Percentiles rank a stretch among this genome's conserved stretches.
These are phyloP conservation scores for Lasiodiplodia gonubiensis DNA, from an alignment of 2,329 filamentous ascomycete species.

Conservation along the genomic window DNA sequence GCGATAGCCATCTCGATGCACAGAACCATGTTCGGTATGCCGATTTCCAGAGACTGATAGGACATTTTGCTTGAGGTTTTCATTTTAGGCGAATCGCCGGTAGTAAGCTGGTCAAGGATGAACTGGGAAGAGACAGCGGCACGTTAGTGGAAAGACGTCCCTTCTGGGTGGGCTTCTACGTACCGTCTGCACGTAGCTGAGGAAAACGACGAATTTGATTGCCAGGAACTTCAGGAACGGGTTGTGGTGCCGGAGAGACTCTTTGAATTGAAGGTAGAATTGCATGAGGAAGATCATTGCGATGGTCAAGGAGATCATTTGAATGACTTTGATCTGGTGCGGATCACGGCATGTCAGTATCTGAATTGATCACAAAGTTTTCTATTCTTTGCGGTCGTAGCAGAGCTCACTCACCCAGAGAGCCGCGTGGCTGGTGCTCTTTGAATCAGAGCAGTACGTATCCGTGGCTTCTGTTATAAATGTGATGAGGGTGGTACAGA, in stretches of 20 bases:
- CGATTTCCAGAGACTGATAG: slow-evolving; percentile 64
- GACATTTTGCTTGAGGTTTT: neutral
- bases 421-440: neutral
- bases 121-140: slow-evolving; percentile 58
- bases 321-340: slow-evolving; percentile 75
- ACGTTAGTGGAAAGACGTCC: neutral
- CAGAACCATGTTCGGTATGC: slow-evolving; percentile 74
- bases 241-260: slow-evolving; percentile 67
- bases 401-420: neutral
- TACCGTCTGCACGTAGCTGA: slow-evolving; percentile 76
- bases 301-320: slow-evolving; percentile 71
- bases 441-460: slow-evolving; percentile 74
- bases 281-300: slow-evolving; percentile 85
- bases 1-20: slow-evolving; percentile 84
- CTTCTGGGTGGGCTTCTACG: neutral
- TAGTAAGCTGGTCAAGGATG: slow-evolving; percentile 46
- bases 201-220: slow-evolving; percentile 85
- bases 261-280: slow-evolving; percentile 75
- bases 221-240: slow-evolving; percentile 80
- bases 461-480: slow-evolving; percentile 71
- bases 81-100: neutral
- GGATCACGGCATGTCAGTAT: slow-evolving; percentile 42
- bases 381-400: neutral
- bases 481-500: slow-evolving; percentile 75
- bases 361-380: too few species aligned